Conservation (phyloP, 495 filamentous ascomycete species). For the Friedmanniomyces endolithicus region DNA sequence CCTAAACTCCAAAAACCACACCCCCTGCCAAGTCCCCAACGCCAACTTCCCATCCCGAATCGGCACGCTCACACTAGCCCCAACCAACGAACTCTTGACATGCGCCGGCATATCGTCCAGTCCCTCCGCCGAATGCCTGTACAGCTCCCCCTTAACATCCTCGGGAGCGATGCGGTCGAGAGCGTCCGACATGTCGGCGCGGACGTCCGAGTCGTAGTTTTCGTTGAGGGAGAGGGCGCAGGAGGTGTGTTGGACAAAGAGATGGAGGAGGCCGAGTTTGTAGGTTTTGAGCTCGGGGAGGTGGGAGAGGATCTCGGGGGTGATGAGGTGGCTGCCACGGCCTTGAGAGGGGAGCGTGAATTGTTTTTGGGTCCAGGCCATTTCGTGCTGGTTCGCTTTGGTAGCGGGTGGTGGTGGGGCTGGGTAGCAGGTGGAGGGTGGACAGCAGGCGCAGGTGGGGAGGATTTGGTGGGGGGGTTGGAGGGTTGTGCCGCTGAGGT, state of each 20-base stretch:
- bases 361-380: constrained; percentile 70
- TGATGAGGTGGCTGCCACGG: constrained; percentile 85
- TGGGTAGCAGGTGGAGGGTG: constrained; percentile 18
- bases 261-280: constrained; percentile 73
- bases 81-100: constrained; percentile 80
- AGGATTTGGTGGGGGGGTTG: constrained; percentile 10
- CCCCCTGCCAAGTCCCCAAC: constrained; percentile 66
- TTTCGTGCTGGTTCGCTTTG: constrained; percentile 27
- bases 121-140: constrained; percentile 83
- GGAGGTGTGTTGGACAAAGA: constrained; percentile 86
- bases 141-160: constrained; percentile 56
- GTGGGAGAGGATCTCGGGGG: constrained; percentile 50
- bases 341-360: constrained; percentile 59
- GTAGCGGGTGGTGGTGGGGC: constrained; percentile 14
- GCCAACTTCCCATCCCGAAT: constrained; percentile 73
- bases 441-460: constrained; percentile 17
- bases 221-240: constrained; percentile 82
- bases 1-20: constrained; percentile 93
- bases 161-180: constrained; percentile 78
- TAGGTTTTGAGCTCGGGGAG: constrained; percentile 67
- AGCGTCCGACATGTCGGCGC: constrained; percentile 84
- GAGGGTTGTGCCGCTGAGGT: constrained; percentile 15
- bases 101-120: constrained; percentile 93
- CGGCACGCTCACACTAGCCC: constrained; percentile 76
- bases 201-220: constrained; percentile 76